phyloP scores from a whole-genome alignment of 2,329 filamentous ascomycete genomes.

The Ceratocystis colombiana region DNA sequence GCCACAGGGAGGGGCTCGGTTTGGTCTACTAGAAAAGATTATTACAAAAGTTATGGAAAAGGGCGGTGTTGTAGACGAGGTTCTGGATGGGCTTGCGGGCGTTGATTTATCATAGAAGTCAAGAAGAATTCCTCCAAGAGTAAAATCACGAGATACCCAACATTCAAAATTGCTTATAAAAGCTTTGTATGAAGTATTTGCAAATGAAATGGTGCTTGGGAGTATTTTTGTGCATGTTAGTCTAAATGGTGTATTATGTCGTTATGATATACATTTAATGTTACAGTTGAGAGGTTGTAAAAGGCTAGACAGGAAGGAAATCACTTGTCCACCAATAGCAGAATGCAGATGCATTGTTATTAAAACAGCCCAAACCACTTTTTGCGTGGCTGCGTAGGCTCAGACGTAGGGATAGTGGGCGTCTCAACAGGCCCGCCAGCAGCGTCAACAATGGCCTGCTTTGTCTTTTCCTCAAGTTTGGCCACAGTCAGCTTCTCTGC shows the following conservation, averaged over 20 bases:
- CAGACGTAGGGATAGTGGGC: not conserved
- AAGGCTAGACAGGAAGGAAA: not conserved
- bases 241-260: conserved; percentile 4
- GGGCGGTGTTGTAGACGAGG: conserved; percentile 75
- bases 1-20: conserved; percentile 71
- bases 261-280: conserved; percentile 12
- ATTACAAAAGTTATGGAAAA: conserved; percentile 65
- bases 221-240: not conserved
- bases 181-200: not conserved
- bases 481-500: conserved; percentile 29
- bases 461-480: conserved; percentile 17
- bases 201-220: not conserved
- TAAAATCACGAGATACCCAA: conserved; percentile 19
- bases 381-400: conserved; percentile 17
- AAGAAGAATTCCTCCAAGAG: not conserved
- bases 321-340: not conserved
- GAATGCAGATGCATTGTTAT: not conserved
- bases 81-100: conserved; percentile 67
- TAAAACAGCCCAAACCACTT: conserved; percentile 25
- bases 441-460: conserved; percentile 25
- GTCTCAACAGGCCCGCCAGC: not conserved
- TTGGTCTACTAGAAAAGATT: conserved; percentile 60
- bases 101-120: conserved; percentile 52
- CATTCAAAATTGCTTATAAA: not conserved
- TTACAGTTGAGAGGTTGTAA: not conserved